Evolutionary conservation across 495 filamentous ascomycete genomes (phyloP).

Genomic region (Tetracladium marchalianum): DNA sequence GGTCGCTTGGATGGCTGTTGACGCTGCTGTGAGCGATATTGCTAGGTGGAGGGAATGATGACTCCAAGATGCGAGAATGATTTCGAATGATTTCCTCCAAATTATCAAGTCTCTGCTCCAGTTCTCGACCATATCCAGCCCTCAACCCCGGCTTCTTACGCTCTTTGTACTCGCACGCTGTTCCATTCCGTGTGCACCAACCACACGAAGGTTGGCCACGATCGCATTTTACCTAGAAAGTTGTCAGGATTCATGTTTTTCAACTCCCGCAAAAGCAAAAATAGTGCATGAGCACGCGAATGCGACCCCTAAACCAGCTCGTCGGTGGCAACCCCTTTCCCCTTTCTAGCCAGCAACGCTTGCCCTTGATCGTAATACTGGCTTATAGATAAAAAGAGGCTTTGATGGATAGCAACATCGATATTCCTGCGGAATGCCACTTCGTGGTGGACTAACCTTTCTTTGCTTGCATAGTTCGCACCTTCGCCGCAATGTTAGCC

Average conservation of each 20-base stretch:
- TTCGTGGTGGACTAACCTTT: conserved; percentile 39
- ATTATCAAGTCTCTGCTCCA: conserved; percentile 67
- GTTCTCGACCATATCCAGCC: conserved; percentile 79
- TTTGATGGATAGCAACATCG: background rate
- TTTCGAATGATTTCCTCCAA: conserved; percentile 38
- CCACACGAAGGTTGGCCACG: conserved; percentile 76
- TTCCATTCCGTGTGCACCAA: conserved; percentile 75
- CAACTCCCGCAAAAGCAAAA: background rate
- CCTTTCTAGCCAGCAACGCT: no score
- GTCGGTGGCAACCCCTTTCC: no score
- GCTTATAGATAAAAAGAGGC: background rate
- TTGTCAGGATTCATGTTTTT: background rate
- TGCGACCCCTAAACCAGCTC: no score
- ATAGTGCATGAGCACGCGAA: background rate
- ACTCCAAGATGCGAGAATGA: conserved; percentile 36
- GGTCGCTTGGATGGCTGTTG: conserved; percentile 34
- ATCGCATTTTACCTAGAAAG: conserved; percentile 61
- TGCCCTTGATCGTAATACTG: background rate
- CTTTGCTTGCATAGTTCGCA: conserved; percentile 79
- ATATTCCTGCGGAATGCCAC: background rate
- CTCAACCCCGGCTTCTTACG: conserved; percentile 66
- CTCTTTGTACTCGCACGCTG: conserved; percentile 73
- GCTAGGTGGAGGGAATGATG: conserved; percentile 25
- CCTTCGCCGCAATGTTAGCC: conserved; percentile 30
- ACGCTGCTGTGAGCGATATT: conserved; percentile 39